Base-by-base conservation (phyloP, 2,329 filamentous ascomycete genomes). In the Lomentospora prolificans region DNA sequence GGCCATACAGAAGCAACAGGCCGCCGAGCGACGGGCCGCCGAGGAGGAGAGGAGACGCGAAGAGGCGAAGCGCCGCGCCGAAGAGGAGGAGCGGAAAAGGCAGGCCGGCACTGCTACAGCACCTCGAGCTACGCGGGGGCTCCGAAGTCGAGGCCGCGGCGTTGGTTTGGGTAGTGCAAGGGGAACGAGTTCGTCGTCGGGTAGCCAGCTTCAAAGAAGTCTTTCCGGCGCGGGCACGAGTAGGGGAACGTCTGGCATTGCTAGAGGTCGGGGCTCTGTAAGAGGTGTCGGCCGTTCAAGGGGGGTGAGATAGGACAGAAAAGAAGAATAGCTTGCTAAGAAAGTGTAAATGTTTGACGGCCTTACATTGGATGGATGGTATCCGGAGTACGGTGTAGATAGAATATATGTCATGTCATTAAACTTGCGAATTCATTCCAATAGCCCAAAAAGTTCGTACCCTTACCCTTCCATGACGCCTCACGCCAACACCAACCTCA, bases 31-130 rank as follows among this genome's bases (percentile, higher is more conserved):
- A 58, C 81, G 83, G 52, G 87, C 85, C 50, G 80, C 80, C 2
- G 91, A 95, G 65, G 87, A 94, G 57, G 87, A 94, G 67, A 81
- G 86, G 59, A 80, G 89, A 57, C 80, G 84, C 55, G 89, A 90
- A 61, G 87, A 88, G 30, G 79, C 85, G 10, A 64, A 84, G 70
- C 75, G 81, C 56, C 81, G 76, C 56, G 78, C 77, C 30, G 83
- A 86, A 60, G 85, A 86, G 53, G 80, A 84, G 31, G 79, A 82
- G 53, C 69, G 74, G 19, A 66, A 61, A 25, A 65, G 67, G 31
- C 64, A 65, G 50, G 53, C 69, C 19, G 63, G 66, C 8, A 56
- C 66, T 1, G 36, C 65, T n/a, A 58, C 62, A 14, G 56, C 66
- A 5, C 55, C 65, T 19, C 63, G 69, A 31, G 65, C 67, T 33